phyloP scores from a whole-genome alignment of 2,329 filamentous ascomycete species.

The Daldinia eschscholtzii region DNA sequence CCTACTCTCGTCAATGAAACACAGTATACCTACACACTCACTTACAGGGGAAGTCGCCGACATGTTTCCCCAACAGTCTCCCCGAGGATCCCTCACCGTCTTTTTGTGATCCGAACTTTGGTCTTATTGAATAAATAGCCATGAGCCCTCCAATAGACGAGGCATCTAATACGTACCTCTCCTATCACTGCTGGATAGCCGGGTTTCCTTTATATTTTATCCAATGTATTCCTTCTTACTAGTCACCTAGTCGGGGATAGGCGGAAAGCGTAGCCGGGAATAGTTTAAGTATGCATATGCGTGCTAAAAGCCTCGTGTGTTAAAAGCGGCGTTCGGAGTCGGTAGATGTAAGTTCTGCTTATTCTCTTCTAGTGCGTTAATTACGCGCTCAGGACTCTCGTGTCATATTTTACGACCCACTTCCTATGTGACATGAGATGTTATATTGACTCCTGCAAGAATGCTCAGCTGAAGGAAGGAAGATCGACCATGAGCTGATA shows the following conservation, averaged over 20 bases:
- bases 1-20: neutral
- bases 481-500: neutral
- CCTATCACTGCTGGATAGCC: neutral
- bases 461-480: neutral
- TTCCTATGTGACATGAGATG: neutral
- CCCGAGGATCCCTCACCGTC: too few species aligned
- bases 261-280: neutral
- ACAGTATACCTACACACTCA: neutral
- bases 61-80: neutral
- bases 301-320: neutral
- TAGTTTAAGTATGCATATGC: neutral
- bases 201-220: neutral
- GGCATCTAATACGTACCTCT: neutral
- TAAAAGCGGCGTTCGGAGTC: neutral
- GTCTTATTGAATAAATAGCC: neutral
- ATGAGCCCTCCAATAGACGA: neutral
- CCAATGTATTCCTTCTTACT: neutral
- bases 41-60: neutral
- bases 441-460: neutral
- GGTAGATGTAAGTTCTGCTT: neutral
- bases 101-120: neutral
- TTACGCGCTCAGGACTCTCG: neutral
- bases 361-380: neutral
- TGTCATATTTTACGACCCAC: too few species aligned
- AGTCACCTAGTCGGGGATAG: neutral